Evolutionary conservation across 768 basidiomycete genomes (phyloP), one percentile per base, ranked within the genome.

Genomic region (Tulasnella sp.): DNA sequence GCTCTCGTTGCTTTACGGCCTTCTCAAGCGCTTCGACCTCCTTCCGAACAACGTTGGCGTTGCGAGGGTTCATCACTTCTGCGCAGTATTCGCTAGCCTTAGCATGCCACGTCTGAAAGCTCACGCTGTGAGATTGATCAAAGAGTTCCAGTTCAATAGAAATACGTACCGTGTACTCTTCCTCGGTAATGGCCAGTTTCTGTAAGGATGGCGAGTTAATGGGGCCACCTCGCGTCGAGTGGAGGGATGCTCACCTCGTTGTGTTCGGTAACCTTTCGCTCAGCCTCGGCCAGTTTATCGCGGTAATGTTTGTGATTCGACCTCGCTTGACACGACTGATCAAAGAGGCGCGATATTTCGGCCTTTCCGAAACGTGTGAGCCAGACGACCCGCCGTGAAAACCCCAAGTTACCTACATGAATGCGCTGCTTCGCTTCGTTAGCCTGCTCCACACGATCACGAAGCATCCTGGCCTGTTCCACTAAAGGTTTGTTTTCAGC

Each of bases 1-100:
- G 88, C 83, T 92, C 91, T 37, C 91, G 88, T 80, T 90, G 89
- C 78, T 89, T 86, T 80, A 96, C 82, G 0, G 92, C 91, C 37
- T 85, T 86, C 80, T 91, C 85, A 4, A 91, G 88, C 3, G 90
- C 77, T 89, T 91, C 87, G 37, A 95, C 86, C 71, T 88, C 86
- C 13, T 89, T 87, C 74, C 93, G 82, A 37, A 96, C 86, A 4
- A 84, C 86, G 0, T 88, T 87, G 0, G 86, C 84, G 74, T 86
- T 87, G 29, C 94, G 89, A 26, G 89, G 90, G 77, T 89, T 89
- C 16, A 85, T 85, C 35, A 90, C 85, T 20, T 86, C 87, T 26
- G 85, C 87, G 78, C 91, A 94, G 81, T 89, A 91, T 81, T 90
- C 83, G 29, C 86, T 83, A 20, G 94, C 95, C 57, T 88, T 88